These are phyloP conservation scores for Bacterosira constricta DNA, from an alignment of 108 stramenopile genomes.

Conservation along the genomic window DNA sequence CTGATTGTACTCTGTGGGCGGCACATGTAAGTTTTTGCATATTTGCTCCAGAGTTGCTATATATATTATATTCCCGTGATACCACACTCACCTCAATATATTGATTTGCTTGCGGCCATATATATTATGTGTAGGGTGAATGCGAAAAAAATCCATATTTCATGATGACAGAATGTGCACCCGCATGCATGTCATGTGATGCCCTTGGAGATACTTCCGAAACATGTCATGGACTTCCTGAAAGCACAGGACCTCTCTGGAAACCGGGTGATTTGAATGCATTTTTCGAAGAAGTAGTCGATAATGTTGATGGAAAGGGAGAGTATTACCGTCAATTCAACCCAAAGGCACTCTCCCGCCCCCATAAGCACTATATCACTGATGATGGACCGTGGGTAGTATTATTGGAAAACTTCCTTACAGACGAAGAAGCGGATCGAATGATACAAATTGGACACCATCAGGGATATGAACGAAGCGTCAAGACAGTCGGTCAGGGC, in stretches of 20 bases:
- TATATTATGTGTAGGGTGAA: constrained; percentile 31
- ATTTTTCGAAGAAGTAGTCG: constrained; percentile 69
- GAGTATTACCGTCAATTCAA: constrained; percentile 44
- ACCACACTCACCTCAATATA: background rate
- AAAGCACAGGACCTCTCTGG: too few relatives aligned
- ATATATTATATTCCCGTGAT: background rate
- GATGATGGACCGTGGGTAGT: constrained; percentile 83
- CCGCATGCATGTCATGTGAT: constrained; percentile 69
- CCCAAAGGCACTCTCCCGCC: constrained; percentile 63
- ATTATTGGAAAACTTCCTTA: constrained; percentile 82
- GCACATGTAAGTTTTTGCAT: background rate
- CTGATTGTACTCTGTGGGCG: constrained; percentile 54
- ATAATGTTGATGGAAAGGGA: constrained; percentile 26
- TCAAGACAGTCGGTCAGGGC: constrained; percentile 65
- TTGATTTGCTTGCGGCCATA: too few relatives aligned
- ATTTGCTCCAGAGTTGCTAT: background rate
- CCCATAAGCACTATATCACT: constrained; percentile 19
- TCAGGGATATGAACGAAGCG: constrained; percentile 74
- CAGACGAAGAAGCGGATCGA: constrained; percentile 69
- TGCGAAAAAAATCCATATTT: constrained; percentile 51
- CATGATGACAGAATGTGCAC: constrained; percentile 58
- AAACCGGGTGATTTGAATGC: constrained; percentile 70
- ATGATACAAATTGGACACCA: constrained; percentile 67
- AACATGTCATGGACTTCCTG: too few relatives aligned
- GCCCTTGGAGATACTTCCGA: constrained; percentile 32